Conservation (phyloP, 2,329 filamentous ascomycete species). For the Alternaria sp. region DNA sequence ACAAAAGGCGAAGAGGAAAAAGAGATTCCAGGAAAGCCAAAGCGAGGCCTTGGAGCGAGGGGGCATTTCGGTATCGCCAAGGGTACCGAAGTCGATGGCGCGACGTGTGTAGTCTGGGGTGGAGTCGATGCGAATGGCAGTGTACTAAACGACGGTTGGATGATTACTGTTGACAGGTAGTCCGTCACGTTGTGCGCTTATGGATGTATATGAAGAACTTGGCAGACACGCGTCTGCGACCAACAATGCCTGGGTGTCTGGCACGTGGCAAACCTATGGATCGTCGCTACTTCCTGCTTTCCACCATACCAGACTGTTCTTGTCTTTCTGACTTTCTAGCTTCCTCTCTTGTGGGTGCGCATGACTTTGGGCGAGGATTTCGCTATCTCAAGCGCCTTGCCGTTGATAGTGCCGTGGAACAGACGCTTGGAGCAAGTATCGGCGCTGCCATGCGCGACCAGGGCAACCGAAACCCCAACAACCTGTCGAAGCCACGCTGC, state of each 20-base stretch:
- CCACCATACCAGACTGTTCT: not conserved
- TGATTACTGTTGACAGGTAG: conserved; percentile 51
- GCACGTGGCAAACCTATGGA: not conserved
- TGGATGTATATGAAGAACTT: not conserved
- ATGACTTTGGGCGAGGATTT: not conserved
- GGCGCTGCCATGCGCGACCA: not conserved
- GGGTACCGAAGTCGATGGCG: conserved; percentile 55
- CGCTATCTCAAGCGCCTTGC: not conserved
- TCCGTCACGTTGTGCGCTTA: not conserved
- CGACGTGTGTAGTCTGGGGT: conserved; percentile 61
- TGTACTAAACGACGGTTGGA: conserved; percentile 50
- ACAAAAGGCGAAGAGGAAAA: conserved; percentile 54
- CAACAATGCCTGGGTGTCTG: not conserved
- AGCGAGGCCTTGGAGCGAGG: conserved; percentile 52
- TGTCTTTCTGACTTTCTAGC: not conserved
- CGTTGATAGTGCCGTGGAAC: not conserved
- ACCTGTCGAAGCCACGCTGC: not conserved
- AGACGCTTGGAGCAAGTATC: not conserved
- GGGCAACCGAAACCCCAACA: not conserved
- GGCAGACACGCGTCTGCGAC: not conserved
- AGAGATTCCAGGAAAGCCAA: conserved; percentile 44
- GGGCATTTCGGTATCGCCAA: conserved; percentile 47
- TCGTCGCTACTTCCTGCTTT: not conserved
- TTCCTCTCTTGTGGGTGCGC: not conserved
- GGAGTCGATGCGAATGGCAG: conserved; percentile 55